Percentiles rank a stretch among this genome's conserved stretches.
Conservation (phyloP, 805 yeast genomes). For the Nakazawaea populi region DNA sequence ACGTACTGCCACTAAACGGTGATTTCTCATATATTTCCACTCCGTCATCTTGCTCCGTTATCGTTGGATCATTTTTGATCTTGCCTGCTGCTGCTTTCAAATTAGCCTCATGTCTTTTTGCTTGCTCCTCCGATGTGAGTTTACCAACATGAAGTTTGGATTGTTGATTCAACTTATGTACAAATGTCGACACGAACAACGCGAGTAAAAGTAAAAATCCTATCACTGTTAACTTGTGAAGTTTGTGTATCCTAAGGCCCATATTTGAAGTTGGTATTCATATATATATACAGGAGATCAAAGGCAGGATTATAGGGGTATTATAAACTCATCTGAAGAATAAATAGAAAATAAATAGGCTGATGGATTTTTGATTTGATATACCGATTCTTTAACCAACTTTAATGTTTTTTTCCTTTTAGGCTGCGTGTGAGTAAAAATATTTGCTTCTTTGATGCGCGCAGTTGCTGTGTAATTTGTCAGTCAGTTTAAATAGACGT, state of each 20-base stretch:
- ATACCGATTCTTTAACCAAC: too few relatives aligned
- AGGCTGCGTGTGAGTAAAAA: too few relatives aligned
- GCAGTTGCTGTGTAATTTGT: too few relatives aligned
- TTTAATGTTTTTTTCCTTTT: too few relatives aligned
- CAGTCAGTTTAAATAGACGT: too few relatives aligned
- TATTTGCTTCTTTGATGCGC: too few relatives aligned
- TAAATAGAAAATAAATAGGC: too few relatives aligned
- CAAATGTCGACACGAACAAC: not conserved
- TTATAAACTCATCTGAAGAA: not conserved
- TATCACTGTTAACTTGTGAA: not conserved
- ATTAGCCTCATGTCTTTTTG: not conserved
- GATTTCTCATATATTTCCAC: slow-evolving; percentile 5
- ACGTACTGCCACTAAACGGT: not conserved
- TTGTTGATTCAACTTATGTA: not conserved
- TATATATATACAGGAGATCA: not conserved
- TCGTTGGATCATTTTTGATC: not conserved
- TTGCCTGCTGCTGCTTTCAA: not conserved
- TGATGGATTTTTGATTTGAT: too few relatives aligned
- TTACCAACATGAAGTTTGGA: not conserved
- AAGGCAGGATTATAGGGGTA: not conserved
- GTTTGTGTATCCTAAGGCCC: not conserved
- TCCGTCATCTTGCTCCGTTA: slow-evolving; percentile 1
- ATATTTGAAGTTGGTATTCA: not conserved
- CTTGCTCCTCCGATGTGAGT: not conserved
- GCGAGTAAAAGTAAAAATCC: not conserved